Base-by-base conservation (phyloP, 257 asterid genomes). In the Solanum paucissectum region DNA sequence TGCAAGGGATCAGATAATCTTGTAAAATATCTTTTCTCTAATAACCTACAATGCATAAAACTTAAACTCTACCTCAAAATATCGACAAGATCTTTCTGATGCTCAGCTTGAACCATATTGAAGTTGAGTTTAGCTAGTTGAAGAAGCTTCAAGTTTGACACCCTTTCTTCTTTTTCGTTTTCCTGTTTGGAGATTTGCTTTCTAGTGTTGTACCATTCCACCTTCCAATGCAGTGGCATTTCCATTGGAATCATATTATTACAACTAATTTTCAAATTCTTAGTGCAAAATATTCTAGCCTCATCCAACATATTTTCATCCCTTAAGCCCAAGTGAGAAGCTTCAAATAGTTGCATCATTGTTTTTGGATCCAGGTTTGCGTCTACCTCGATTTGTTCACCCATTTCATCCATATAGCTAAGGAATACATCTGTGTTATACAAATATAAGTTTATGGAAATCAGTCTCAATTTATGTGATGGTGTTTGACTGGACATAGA, bases 91-190 rank as follows among this genome's bases (percentile, higher is more conserved):
- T 94, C 94, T 64, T 90, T 83, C 84, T 92, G 98, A 83, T 92
- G 95, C 68, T 89, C 87, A 83, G 88, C 87, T 90, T 95, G 95
- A 82, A 88, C 87, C 20, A 86, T 88, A 88, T 94, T 95, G 74
- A 92, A 95, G 88, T 95, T 93, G 83, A 95, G 94, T 55, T 89
- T 88, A 3, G 97, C 95, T 21, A 94, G 81, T 16, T 90, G 73
- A 13, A 88, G 87, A 88, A 94, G n/a, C 11, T 16, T 21, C 9
- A 87, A 8, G 13, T 87, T 86, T 69, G 38, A 32, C 33, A 4
- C 32, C 4, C 38, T 62, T 32, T 33, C 25, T 29, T 88, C 87
- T 18, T 33, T 23, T 29, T 88, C 77, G 34, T 34, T 83, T 74
- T 87, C 91, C 1, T 27, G 77, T 3, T 55, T 87, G 12, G 52